These are phyloP conservation scores for Chrysanthemum makinoi DNA, from an alignment of 129 eudicot genomes.

Conservation along the genomic window DNA sequence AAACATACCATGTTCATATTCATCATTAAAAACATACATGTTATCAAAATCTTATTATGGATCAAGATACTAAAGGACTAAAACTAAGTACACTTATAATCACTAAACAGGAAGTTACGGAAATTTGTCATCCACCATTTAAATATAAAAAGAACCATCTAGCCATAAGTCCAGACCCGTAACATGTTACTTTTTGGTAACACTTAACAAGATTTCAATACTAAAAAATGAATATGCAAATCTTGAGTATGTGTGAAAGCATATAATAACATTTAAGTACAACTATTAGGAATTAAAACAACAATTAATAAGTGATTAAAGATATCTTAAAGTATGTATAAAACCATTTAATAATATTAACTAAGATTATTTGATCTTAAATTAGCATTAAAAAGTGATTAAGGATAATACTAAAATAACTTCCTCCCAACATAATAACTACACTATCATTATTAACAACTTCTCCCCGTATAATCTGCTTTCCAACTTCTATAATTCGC, in stretches of 20 bases:
- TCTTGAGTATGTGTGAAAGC: neutral
- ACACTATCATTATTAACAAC: constrained; percentile 28
- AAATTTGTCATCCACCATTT: no score
- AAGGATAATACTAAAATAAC: constrained; percentile 26
- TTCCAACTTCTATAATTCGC: constrained; percentile 33
- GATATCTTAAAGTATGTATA: constrained; percentile 7
- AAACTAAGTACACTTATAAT: no score
- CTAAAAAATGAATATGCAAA: neutral
- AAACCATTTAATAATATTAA: neutral
- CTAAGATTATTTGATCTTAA: neutral
- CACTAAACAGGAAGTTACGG: no score
- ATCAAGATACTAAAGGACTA: no score
- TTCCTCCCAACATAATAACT: constrained; percentile 7
- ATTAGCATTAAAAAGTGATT: neutral
- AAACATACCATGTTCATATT: neutral
- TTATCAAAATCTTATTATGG: neutral
- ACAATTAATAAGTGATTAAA: no score
- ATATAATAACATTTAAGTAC: neutral
- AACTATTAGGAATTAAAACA: neutral
- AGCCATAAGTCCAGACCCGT: no score
- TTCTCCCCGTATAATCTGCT: constrained; percentile 42
- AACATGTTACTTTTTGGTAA: neutral
- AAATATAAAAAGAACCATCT: no score
- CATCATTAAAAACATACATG: neutral
- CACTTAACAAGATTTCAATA: constrained; percentile 1